Base-by-base conservation (phyloP, 306 rosid genomes). In the Mucuna pruriens region DNA sequence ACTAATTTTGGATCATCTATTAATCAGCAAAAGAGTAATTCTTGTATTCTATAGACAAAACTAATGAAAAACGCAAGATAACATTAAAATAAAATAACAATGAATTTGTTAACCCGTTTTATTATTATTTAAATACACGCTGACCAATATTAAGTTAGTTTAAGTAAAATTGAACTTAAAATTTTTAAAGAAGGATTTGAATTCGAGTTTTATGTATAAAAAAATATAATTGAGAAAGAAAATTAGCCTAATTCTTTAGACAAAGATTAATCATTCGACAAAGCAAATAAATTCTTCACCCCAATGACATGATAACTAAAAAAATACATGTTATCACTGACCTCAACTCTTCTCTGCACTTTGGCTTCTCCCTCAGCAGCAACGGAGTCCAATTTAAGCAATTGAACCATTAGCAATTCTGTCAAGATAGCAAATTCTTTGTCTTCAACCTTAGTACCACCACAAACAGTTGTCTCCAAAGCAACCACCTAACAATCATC, bases 341-440 rank as follows among this genome's bases (percentile, higher is more conserved):
- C 97, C 97, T 93, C 91, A 19, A 75, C 64, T 74, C 88, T 74
- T 70, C 94, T 87, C 45, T 84, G 92, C n/a, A 75, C 76, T 88
- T 86, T 89, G 48, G 92, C 90, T 84, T 93, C 92, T 34, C 91
- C 92, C 44, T 88, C 81, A 71, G 89, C 95, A 42, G 80, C 77
- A 34, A 88, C 87, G 17, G 92, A 73, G 40, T 93, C 97, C 71
- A 93, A 67, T 80, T 91, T 89, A 63, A 93, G 90, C 76, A 93
- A 54, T 77, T 93, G 90, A 83, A n/a, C 38, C 94, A 93, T 91
- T 57, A 93, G 83, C 78, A 89, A 48, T 78, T 93, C 96, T 16
- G 82, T 88, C 84, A 91, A 79, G 17, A 67, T 36, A 66, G 75
- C 75, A 71, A 89, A 76, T 8, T 91, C 94, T 60, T 57, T 83